A percentile compares a stretch with the other conserved stretches of the same genome.
phyloP scores from a whole-genome alignment of 352 stramenopile genomes.

The Phytophthora hibernalis region DNA sequence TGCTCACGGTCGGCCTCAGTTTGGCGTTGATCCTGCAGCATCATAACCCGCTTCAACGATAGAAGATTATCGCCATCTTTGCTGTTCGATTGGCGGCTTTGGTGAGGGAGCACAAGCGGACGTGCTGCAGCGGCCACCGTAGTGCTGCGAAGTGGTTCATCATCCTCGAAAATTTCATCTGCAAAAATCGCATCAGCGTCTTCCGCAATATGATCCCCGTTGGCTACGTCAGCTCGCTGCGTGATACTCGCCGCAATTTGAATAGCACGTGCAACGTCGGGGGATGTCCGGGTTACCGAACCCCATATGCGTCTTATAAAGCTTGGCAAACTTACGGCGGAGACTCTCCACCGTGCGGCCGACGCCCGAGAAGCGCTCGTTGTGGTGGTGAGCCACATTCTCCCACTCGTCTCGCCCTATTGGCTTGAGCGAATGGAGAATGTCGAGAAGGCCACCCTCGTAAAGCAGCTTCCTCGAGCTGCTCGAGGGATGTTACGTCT shows the following conservation, averaged over 20 bases:
- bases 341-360: too few relatives aligned
- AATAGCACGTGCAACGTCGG: not conserved
- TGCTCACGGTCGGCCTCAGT: conserved; percentile 4
- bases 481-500: too few relatives aligned
- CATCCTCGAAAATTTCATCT: not conserved
- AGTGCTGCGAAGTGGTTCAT: not conserved
- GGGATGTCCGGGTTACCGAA: not conserved
- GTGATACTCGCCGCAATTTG: not conserved
- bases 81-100: not conserved
- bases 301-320: too few relatives aligned
- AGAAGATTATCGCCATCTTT: conserved; percentile 1
- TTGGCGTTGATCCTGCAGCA: conserved; percentile 4
- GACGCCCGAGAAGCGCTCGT: too few relatives aligned
- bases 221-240: not conserved
- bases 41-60: not conserved
- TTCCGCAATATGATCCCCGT: not conserved
- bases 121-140: not conserved
- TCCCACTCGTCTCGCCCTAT: too few relatives aligned
- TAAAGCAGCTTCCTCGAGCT: too few relatives aligned
- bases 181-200: not conserved
- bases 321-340: too few relatives aligned
- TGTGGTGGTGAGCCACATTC: too few relatives aligned
- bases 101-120: not conserved
- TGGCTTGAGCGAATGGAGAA: too few relatives aligned
- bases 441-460: too few relatives aligned